Evolutionary conservation across 345 rosid species (phyloP).

Genomic region (Dovyalis caffra): DNA sequence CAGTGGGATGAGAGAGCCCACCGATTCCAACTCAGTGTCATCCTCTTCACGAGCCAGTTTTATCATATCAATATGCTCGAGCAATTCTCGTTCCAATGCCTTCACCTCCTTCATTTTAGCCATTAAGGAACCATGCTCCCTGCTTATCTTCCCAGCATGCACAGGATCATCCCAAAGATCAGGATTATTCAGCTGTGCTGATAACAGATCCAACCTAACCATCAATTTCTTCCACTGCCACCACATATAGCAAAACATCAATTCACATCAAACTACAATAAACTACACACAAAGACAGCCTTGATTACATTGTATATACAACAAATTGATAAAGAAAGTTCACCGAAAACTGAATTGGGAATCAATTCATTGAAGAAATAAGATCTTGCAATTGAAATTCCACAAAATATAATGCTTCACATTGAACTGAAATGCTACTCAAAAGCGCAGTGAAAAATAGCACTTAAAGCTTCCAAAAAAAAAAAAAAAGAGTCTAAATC

Average conservation of each 20-base stretch:
- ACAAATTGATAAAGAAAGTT: neutral
- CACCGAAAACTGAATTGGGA: neutral
- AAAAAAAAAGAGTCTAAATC: neutral
- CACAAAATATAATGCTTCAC: neutral
- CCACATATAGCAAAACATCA: constrained; percentile 12
- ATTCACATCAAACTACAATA: neutral
- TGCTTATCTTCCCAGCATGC: constrained; percentile 82
- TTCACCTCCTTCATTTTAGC: constrained; percentile 72
- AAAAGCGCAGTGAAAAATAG: neutral
- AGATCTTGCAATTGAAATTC: too few relatives aligned
- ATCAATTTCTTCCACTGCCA: constrained; percentile 77
- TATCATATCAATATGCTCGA: constrained; percentile 94
- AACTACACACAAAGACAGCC: neutral
- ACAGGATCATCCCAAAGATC: constrained; percentile 88
- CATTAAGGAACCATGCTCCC: constrained; percentile 78
- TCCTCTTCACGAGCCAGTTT: constrained; percentile 89
- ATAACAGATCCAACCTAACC: constrained; percentile 60
- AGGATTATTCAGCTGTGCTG: constrained; percentile 64
- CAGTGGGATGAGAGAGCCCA: constrained; percentile 60
- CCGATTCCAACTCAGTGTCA: constrained; percentile 88
- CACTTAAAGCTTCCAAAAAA: constrained; percentile 1
- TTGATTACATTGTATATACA: neutral
- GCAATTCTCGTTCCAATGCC: constrained; percentile 71
- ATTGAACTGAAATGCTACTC: neutral
- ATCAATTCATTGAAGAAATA: neutral